Evolutionary conservation across 768 basidiomycete species (phyloP).

Genomic region (Gloeophyllum trabeum): DNA sequence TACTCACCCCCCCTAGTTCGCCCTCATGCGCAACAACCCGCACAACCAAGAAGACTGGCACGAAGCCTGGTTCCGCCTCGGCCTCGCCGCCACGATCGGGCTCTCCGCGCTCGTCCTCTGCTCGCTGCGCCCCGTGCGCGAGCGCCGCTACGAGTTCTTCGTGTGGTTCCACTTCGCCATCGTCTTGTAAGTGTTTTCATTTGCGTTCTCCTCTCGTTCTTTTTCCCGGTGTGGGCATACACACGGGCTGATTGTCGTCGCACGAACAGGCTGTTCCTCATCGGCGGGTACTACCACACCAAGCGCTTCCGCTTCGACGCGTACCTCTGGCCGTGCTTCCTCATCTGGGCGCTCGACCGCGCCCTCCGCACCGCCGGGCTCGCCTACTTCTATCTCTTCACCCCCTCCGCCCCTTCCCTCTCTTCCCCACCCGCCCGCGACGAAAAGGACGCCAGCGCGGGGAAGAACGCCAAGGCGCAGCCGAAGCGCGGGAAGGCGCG

Average conservation of each 20-base stretch:
- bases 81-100: conserved; percentile 24
- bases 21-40: too few species aligned
- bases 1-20: too few species aligned
- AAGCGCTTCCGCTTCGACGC: conserved; percentile 11
- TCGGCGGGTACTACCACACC: conserved; percentile 20
- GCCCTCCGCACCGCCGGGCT: conserved; percentile 34
- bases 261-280: conserved; percentile 16
- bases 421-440: too few species aligned
- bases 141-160: conserved; percentile 39
- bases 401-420: conserved; percentile 13
- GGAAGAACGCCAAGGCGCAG: too few species aligned
- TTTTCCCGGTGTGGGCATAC: too few species aligned
- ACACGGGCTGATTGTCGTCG: neutral
- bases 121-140: conserved; percentile 38
- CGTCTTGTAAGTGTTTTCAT: conserved; percentile 21
- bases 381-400: conserved; percentile 29
- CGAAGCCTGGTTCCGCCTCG: conserved; percentile 16
- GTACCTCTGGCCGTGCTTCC: conserved; percentile 38
- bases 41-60: neutral
- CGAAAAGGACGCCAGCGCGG: too few species aligned
- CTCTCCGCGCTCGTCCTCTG: conserved; percentile 32
- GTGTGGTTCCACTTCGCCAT: conserved; percentile 33
- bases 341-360: conserved; percentile 47
- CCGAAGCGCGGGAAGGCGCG: too few species aligned
- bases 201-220: neutral